phyloP scores from a whole-genome alignment of 2,329 filamentous ascomycete genomes.

The Penicillium sp. region DNA sequence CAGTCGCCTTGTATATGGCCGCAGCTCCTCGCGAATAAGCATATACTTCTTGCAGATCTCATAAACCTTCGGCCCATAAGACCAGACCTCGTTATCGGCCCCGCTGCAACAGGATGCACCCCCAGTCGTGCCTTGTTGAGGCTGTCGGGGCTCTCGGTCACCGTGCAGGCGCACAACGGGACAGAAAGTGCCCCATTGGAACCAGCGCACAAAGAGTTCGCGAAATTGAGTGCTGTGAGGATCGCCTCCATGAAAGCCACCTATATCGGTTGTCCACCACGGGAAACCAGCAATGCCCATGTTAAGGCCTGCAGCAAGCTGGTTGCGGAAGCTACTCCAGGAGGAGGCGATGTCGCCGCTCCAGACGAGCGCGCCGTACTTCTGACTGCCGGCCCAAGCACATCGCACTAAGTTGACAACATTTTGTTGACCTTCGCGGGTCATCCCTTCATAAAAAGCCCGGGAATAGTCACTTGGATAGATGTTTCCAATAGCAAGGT shows the following conservation, averaged over 20 bases:
- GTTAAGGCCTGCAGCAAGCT: conserved; percentile 63
- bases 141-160: conserved; percentile 58
- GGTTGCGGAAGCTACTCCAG: conserved; percentile 60
- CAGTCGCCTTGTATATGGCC: neutral
- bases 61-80: neutral
- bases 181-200: conserved; percentile 67
- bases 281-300: conserved; percentile 64
- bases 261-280: conserved; percentile 71
- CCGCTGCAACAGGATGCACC: conserved; percentile 55
- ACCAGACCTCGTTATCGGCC: conserved; percentile 56
- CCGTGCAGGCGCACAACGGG: conserved; percentile 68
- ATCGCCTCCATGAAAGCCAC: conserved; percentile 66
- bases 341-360: conserved; percentile 65
- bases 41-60: conserved; percentile 1
- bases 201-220: conserved; percentile 66
- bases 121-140: conserved; percentile 20
- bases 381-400: conserved; percentile 60
- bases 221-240: conserved; percentile 56
- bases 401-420: conserved; percentile 61
- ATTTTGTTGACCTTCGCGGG: conserved; percentile 51
- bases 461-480: neutral
- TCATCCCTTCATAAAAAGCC: neutral
- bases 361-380: conserved; percentile 66
- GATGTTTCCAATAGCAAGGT: conserved; percentile 50
- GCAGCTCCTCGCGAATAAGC: conserved; percentile 1